A percentile compares a stretch with the other conserved stretches of the same genome.
phyloP scores from a whole-genome alignment of 2,329 filamentous ascomycete species.

The Aspergillus luchuensis region DNA sequence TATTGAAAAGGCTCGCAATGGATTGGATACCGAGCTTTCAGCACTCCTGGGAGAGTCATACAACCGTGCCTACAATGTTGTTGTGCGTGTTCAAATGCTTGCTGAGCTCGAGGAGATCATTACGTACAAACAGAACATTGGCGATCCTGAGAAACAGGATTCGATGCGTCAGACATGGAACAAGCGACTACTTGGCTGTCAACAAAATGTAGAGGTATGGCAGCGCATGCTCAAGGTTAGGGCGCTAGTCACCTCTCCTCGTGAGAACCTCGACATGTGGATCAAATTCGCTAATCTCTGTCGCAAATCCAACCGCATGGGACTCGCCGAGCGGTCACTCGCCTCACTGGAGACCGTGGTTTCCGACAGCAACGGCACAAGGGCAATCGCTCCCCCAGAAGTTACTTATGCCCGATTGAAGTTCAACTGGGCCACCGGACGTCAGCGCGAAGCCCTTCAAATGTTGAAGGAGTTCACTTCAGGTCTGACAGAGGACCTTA shows the following conservation, averaged over 20 bases:
- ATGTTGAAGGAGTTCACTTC: conserved; percentile 65
- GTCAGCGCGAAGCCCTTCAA: conserved; percentile 63
- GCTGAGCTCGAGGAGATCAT: conserved; percentile 98
- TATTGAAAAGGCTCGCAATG: conserved; percentile 89
- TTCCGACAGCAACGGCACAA: conserved; percentile 44
- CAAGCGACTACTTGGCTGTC: conserved; percentile 88
- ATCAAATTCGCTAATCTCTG: conserved; percentile 99
- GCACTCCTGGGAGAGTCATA: conserved; percentile 98
- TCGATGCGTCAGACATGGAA: conserved; percentile 96
- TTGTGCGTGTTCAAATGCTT: conserved; percentile 98
- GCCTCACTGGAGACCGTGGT: conserved; percentile 83
- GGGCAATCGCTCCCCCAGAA: conserved; percentile 60
- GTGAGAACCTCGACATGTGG: conserved; percentile 98
- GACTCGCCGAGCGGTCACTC: conserved; percentile 91
- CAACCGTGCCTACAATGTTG: conserved; percentile 95
- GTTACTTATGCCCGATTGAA: conserved; percentile 97
- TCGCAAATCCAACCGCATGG: conserved; percentile 91
- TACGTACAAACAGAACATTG: conserved; percentile 85
- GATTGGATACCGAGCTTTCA: conserved; percentile 91
- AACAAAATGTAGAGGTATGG: conserved; percentile 98
- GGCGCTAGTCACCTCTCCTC: conserved; percentile 85
- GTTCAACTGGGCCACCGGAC: conserved; percentile 87
- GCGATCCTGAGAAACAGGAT: conserved; percentile 80
- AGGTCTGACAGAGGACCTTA: conserved; percentile 61
- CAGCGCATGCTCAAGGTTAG: conserved; percentile 95